phyloP scores from a whole-genome alignment of 2,329 filamentous ascomycete species.

The Colletotrichum sp. region DNA sequence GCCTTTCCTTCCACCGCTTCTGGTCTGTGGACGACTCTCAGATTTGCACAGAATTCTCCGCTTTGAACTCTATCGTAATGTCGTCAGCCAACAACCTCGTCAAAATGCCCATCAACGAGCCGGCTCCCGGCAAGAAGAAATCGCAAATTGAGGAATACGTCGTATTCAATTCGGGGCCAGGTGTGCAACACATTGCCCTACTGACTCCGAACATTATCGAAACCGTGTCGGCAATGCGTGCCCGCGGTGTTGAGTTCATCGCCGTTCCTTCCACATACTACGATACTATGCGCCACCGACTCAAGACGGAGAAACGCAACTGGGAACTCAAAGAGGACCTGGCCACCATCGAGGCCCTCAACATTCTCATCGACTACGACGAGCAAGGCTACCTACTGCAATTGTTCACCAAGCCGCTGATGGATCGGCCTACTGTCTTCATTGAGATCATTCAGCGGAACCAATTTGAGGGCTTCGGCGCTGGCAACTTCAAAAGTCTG shows the following conservation, averaged over 20 bases:
- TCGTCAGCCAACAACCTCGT: slow-evolving; percentile 81
- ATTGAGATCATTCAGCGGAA: slow-evolving; percentile 95
- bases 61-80: slow-evolving; percentile 91
- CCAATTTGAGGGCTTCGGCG: slow-evolving; percentile 90
- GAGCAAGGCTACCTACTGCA: slow-evolving; percentile 84
- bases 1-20: slow-evolving; percentile 93
- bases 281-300: slow-evolving; percentile 72
- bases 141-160: slow-evolving; percentile 95
- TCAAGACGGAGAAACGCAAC: slow-evolving; percentile 65
- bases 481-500: slow-evolving; percentile 93
- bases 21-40: slow-evolving; percentile 95
- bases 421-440: slow-evolving; percentile 95
- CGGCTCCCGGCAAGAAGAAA: slow-evolving; percentile 86
- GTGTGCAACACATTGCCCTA: slow-evolving; percentile 93
- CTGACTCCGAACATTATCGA: slow-evolving; percentile 80
- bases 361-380: slow-evolving; percentile 95
- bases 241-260: slow-evolving; percentile 94
- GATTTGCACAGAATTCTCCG: slow-evolving; percentile 91
- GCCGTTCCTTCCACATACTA: slow-evolving; percentile 89
- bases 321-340: slow-evolving; percentile 81
- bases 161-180: slow-evolving; percentile 86
- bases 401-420: slow-evolving; percentile 84
- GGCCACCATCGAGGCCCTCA: slow-evolving; percentile 75
- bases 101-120: slow-evolving; percentile 99
- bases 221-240: slow-evolving; percentile 78